Percentiles rank a stretch among this genome's conserved stretches.
These are phyloP conservation scores for Fraxinus dipetala DNA, from an alignment of 305 asterid genomes.

Conservation along the genomic window DNA sequence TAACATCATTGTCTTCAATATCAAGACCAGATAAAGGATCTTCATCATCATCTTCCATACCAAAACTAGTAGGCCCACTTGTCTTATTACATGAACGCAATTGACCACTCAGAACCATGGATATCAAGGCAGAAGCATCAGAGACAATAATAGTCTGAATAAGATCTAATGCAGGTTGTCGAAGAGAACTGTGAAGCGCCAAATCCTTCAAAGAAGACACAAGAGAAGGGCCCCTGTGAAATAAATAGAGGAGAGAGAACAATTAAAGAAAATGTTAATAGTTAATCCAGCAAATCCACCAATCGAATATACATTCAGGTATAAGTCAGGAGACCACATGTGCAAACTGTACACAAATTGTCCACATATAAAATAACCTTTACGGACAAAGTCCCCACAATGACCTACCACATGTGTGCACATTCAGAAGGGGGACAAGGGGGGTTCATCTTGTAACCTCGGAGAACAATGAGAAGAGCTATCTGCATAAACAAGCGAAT, in stretches of 20 bases:
- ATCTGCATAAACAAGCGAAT: slow-evolving; percentile 50
- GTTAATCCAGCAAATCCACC: slow-evolving; percentile 17
- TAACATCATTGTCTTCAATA: slow-evolving; percentile 48
- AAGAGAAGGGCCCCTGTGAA: slow-evolving; percentile 88
- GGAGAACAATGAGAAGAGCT: slow-evolving; percentile 75
- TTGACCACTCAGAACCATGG: slow-evolving; percentile 53
- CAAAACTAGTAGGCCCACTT: slow-evolving; percentile 30
- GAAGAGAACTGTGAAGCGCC: slow-evolving; percentile 76
- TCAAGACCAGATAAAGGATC: slow-evolving; percentile 42
- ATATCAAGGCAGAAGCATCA: slow-evolving; percentile 85
- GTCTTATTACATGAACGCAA: slow-evolving; percentile 56
- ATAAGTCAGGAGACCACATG: slow-evolving; percentile 13
- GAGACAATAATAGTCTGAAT: slow-evolving; percentile 78
- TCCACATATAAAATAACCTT: slow-evolving; percentile 20
- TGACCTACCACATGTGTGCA: slow-evolving; percentile 94
- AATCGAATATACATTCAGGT: slow-evolving; percentile 11
- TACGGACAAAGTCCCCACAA: slow-evolving; percentile 23
- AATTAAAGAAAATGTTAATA: background rate
- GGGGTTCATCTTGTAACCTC: slow-evolving; percentile 94
- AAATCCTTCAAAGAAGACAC: slow-evolving; percentile 79
- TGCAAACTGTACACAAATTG: slow-evolving; percentile 9
- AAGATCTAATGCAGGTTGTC: slow-evolving; percentile 95
- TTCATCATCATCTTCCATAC: slow-evolving; percentile 58
- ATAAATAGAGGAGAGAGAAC: slow-evolving; percentile 19
- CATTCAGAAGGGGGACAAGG: slow-evolving; percentile 98